Base-by-base conservation (phyloP, 805 yeast species). In the Ogataea populi-albae region DNA sequence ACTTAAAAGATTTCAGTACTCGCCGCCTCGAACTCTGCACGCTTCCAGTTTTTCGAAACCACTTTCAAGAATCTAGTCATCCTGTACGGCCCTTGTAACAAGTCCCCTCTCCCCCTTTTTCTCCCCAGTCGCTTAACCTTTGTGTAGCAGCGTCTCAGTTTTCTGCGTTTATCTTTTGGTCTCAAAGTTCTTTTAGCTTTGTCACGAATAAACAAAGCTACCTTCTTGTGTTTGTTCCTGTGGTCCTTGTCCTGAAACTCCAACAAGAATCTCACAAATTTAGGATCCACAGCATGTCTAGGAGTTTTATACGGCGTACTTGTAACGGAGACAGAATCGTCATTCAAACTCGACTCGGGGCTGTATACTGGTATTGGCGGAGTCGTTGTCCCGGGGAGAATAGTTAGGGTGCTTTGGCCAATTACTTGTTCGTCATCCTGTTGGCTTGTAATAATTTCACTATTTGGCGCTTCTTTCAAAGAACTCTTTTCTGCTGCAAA, bases 341-440 rank as follows among this genome's bases (percentile, higher is more conserved):
- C 49, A 12, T 45, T 38, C 6, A 47, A 24, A 5, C 32, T 34
- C 5, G 49, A 37, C 17, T 37, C 35, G 5, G 52, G 37, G 21
- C 49, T 47, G 33, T 37, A 41, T 10, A 34, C 41, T 14, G 27
- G 25, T n/a, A 32, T 26, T 5, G 50, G 47, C 3, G 54, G 54
- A 9, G 54, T 47, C 19, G 21, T 30, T 7, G 48, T 37, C 3
- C 54, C 54, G 3, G 54, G 54, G 15, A 49, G 37, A 5, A 29
- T 34, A 3, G 45, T 50, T 17, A 49, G 33, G 5, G 52, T 47
- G 3, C 32, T 25, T 20, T 49, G 46, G 4, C 52, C 50, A 4
- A 49, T 47, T 12, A 41, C 32, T 17, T 40, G 34, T 4, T 32
- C 31, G 14, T 26, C 26, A 8, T 25, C 26, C 11, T 23, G 4